A percentile compares a stretch with the other conserved stretches of the same genome.
Conservation (phyloP, 495 filamentous ascomycete genomes). For the Diplogelasinospora grovesii region DNA sequence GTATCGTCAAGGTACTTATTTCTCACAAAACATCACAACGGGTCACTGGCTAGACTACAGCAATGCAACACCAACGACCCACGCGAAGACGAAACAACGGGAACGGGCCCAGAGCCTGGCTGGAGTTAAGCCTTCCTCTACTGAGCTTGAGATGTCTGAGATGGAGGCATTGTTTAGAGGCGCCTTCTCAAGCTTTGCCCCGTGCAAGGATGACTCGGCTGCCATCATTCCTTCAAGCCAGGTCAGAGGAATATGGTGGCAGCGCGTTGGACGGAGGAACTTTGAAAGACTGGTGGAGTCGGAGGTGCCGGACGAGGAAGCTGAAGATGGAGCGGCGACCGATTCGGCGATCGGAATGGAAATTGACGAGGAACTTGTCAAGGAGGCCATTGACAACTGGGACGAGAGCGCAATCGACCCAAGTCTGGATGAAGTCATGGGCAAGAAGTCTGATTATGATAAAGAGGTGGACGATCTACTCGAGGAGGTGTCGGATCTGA, state of each 20-base stretch:
- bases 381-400: slow-evolving; percentile 40
- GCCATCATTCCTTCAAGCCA: slow-evolving; percentile 65
- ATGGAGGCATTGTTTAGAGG: slow-evolving; percentile 71
- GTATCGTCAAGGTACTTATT: slow-evolving; percentile 49
- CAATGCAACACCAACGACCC: slow-evolving; percentile 50
- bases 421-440: slow-evolving; percentile 42
- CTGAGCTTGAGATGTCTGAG: slow-evolving; percentile 52
- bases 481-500: slow-evolving; percentile 69
- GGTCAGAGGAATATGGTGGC: slow-evolving; percentile 83
- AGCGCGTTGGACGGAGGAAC: slow-evolving; percentile 58
- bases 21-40: slow-evolving; percentile 47
- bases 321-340: slow-evolving; percentile 17
- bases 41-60: slow-evolving; percentile 67
- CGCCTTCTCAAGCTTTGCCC: slow-evolving; percentile 84
- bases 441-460: slow-evolving; percentile 44
- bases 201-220: slow-evolving; percentile 69
- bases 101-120: slow-evolving; percentile 66
- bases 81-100: slow-evolving; percentile 58
- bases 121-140: slow-evolving; percentile 48
- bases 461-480: slow-evolving; percentile 70
- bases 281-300: slow-evolving; percentile 39
- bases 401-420: slow-evolving; percentile 46
- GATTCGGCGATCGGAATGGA: slow-evolving; percentile 22
- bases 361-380: slow-evolving; percentile 41
- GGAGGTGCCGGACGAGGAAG: slow-evolving; percentile 33